Percentiles rank a stretch among this genome's conserved stretches.
phyloP scores from a whole-genome alignment of 1,284 basidiomycete genomes.

The Malassezia furfur region DNA sequence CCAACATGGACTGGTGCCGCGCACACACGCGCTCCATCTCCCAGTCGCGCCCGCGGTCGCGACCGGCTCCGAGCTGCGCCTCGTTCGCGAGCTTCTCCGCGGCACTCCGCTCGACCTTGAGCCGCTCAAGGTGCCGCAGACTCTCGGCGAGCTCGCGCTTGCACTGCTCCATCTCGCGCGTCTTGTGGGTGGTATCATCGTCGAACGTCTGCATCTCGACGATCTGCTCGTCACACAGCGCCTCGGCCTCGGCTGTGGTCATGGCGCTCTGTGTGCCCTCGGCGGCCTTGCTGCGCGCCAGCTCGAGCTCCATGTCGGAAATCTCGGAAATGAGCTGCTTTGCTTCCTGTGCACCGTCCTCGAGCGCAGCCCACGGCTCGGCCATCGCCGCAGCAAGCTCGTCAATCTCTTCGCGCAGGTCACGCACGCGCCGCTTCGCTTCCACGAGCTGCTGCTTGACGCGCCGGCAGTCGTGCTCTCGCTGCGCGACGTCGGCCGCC shows the following conservation, averaged over 20 bases:
- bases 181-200: constrained; percentile 24
- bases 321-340: constrained; percentile 29
- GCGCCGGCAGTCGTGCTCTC: constrained; percentile 25
- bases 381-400: constrained; percentile 23
- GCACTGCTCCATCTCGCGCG: constrained; percentile 27
- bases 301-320: constrained; percentile 37
- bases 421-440: constrained; percentile 31
- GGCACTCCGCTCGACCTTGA: constrained; percentile 31
- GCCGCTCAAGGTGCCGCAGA: constrained; percentile 27
- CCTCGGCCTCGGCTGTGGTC: constrained; percentile 32
- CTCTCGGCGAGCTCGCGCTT: constrained; percentile 33
- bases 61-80: constrained; percentile 32
- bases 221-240: constrained; percentile 29
- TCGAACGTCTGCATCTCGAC: constrained; percentile 32
- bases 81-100: constrained; percentile 38
- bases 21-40: constrained; percentile 33
- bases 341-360: constrained; percentile 24
- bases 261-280: constrained; percentile 28
- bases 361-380: constrained; percentile 26
- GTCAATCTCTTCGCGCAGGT: constrained; percentile 29
- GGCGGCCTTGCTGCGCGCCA: constrained; percentile 32
- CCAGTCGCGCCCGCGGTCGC: constrained; percentile 32
- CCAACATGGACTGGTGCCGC: constrained; percentile 10
- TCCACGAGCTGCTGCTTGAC: constrained; percentile 37
- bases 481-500: constrained; percentile 31